phyloP scores from a whole-genome alignment of 768 basidiomycete genomes.

The Cystofilobasidium bisporidii region DNA sequence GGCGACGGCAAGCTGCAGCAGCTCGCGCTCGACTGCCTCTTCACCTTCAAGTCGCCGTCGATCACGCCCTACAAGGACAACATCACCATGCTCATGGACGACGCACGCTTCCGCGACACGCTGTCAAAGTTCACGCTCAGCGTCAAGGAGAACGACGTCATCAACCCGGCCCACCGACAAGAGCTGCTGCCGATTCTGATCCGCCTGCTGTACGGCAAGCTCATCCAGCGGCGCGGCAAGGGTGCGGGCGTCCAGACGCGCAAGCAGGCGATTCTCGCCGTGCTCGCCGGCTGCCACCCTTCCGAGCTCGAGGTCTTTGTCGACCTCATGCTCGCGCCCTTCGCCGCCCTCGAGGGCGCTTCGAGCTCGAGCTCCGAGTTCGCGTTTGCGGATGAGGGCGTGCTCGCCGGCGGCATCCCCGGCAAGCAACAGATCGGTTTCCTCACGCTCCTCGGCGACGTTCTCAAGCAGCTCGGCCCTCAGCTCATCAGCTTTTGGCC shows the following conservation, averaged over 20 bases:
- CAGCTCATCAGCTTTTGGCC: conserved; percentile 64
- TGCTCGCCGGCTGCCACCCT: conserved; percentile 59
- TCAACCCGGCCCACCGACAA: conserved; percentile 50
- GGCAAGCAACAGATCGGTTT: conserved; percentile 65
- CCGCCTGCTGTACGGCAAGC: conserved; percentile 73
- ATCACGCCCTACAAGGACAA: conserved; percentile 54
- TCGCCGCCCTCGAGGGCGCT: conserved; percentile 37
- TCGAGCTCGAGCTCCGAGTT: conserved; percentile 29
- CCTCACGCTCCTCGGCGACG: conserved; percentile 71
- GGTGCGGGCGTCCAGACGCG: conserved; percentile 42
- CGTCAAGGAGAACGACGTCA: conserved; percentile 44
- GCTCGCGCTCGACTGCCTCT: conserved; percentile 63
- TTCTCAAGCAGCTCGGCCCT: conserved; percentile 70
- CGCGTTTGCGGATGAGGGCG: conserved; percentile 21
- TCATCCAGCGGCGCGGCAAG: conserved; percentile 64
- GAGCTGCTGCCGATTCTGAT: conserved; percentile 62
- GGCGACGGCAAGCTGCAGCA: conserved; percentile 71
- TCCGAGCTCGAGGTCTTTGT: conserved; percentile 67
- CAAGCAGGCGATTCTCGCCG: conserved; percentile 62
- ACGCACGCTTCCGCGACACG: conserved; percentile 80
- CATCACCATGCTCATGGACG: conserved; percentile 64
- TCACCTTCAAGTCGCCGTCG: conserved; percentile 66
- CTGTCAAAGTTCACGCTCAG: conserved; percentile 59
- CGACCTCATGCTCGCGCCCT: conserved; percentile 75
- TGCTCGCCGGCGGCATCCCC: conserved; percentile 27